Conservation (phyloP, 2,329 filamentous ascomycete genomes). For the Sporothrix pallida region DNA sequence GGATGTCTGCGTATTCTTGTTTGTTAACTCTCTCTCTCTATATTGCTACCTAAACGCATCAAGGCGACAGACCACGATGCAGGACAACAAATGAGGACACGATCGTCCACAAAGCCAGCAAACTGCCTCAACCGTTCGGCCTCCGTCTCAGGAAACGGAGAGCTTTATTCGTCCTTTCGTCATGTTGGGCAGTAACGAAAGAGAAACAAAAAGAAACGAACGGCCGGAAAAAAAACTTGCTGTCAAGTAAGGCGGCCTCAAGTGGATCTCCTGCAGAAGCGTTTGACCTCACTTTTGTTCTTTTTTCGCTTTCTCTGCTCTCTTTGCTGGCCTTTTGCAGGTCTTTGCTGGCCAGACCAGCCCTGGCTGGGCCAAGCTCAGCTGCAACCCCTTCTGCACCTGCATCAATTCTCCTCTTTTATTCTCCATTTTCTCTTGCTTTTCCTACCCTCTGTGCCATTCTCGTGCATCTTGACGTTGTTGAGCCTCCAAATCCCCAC, state of each 20-base stretch:
- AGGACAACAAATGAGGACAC: slow-evolving; percentile 11
- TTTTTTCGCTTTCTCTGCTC: neutral
- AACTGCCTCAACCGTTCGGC: neutral
- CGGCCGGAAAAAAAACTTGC: neutral
- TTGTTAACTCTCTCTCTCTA: neutral
- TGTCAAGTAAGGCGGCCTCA: neutral
- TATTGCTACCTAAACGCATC: slow-evolving; percentile 1
- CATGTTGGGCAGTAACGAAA: neutral
- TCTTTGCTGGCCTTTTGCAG: neutral
- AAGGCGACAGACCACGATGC: neutral
- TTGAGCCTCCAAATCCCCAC: slow-evolving; percentile 20
- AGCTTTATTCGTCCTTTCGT: neutral
- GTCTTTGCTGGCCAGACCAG: slow-evolving; percentile 13
- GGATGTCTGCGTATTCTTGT: neutral
- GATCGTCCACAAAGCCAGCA: neutral
- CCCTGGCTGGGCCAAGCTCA: neutral
- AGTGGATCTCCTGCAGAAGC: slow-evolving; percentile 11
- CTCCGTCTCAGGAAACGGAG: slow-evolving; percentile 14
- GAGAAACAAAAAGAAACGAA: neutral
- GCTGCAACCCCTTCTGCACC: slow-evolving; percentile 1
- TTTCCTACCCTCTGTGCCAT: neutral
- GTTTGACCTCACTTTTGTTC: slow-evolving; percentile 1
- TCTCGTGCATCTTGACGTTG: neutral
- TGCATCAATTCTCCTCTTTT: slow-evolving; percentile 1
- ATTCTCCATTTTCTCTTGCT: neutral